phyloP scores from a whole-genome alignment of 208 protist species.

The Trypanosoma brucei region DNA sequence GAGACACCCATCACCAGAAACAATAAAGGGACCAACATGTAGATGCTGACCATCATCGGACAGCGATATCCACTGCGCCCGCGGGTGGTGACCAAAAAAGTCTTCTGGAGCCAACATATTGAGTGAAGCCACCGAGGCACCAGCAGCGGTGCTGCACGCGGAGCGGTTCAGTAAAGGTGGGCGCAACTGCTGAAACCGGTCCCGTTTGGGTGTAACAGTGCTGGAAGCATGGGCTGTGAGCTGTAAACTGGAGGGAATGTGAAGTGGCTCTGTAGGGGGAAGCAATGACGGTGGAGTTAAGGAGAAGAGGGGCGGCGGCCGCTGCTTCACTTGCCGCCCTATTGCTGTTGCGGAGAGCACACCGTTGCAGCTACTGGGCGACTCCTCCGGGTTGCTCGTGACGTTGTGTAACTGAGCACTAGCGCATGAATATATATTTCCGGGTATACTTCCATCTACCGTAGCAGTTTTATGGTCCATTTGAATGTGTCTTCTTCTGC shows the following conservation, averaged over 20 bases:
- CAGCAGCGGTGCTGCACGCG: background rate
- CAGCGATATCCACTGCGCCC: slow-evolving; percentile 11
- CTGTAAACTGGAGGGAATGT: too few species aligned
- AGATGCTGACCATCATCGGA: slow-evolving; percentile 55
- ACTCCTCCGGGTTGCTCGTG: too few species aligned
- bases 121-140: background rate
- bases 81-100: background rate
- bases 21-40: slow-evolving; percentile 67
- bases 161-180: background rate
- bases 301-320: slow-evolving; percentile 52
- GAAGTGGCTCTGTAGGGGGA: too few species aligned
- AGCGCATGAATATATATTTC: too few species aligned
- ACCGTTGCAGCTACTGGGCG: background rate
- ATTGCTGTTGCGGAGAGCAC: background rate
- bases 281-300: background rate
- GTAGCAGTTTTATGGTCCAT: too few species aligned
- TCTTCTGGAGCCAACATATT: background rate
- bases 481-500: too few species aligned
- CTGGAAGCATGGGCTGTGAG: background rate
- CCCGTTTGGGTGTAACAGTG: background rate
- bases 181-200: too few species aligned
- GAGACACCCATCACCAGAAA: slow-evolving; percentile 66
- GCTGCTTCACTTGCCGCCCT: slow-evolving; percentile 26
- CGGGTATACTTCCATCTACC: too few species aligned
- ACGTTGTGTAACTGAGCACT: too few species aligned